phyloP scores from a whole-genome alignment of 2,329 filamentous ascomycete genomes.

The Thielaviopsis populi region DNA sequence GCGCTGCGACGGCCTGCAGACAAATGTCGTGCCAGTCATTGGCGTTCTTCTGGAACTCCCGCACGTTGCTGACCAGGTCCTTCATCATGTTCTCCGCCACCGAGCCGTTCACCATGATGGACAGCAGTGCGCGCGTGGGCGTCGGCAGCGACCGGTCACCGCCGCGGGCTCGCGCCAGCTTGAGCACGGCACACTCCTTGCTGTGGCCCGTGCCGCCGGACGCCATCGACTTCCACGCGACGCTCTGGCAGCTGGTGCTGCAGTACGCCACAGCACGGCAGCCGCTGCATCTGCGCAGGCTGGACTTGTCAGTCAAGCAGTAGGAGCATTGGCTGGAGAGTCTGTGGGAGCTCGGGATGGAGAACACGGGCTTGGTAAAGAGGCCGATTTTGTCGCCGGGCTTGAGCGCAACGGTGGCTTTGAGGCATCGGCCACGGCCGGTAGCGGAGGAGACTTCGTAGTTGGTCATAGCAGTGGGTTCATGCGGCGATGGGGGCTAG shows the following conservation, averaged over 20 bases:
- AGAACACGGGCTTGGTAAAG: constrained; percentile 32
- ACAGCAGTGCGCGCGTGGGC: constrained; percentile 38
- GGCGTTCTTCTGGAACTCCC: constrained; percentile 24
- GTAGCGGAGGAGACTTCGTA: constrained; percentile 3
- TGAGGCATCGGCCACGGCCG: constrained; percentile 30
- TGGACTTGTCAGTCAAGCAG: constrained; percentile 28
- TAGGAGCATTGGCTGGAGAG: constrained; percentile 33
- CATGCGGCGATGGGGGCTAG: too few relatives aligned
- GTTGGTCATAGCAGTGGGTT: constrained; percentile 8
- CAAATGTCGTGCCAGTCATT: constrained; percentile 33
- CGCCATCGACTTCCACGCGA: constrained; percentile 32
- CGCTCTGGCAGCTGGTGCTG: constrained; percentile 35
- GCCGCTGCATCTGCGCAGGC: constrained; percentile 32
- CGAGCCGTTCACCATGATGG: constrained; percentile 30
- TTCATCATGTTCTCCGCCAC: constrained; percentile 25
- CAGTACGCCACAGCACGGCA: constrained; percentile 43
- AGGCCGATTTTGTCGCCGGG: constrained; percentile 33
- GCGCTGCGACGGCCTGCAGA: constrained; percentile 35
- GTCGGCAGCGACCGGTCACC: constrained; percentile 32
- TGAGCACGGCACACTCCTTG: constrained; percentile 37
- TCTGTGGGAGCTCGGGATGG: constrained; percentile 32
- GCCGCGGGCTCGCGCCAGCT: constrained; percentile 27
- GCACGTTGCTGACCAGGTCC: constrained; percentile 33
- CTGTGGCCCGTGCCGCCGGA: constrained; percentile 28
- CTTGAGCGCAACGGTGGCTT: constrained; percentile 28